Conservation (phyloP, 108 stramenopile species). For the Conticribra guillardii region DNA sequence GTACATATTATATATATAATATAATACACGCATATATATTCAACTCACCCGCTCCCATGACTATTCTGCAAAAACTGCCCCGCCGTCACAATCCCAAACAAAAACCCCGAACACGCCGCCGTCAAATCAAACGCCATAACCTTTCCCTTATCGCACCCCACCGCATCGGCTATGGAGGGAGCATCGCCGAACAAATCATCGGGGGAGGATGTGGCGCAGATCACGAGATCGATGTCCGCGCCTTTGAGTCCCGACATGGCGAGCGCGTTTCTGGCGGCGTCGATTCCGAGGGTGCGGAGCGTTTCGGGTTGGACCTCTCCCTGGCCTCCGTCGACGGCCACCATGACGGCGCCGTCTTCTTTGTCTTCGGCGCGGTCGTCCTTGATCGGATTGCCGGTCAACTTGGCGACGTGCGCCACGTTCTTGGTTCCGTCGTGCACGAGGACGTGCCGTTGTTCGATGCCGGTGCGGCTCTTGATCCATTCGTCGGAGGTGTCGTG, state of each 20-base stretch:
- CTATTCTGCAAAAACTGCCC: constrained; percentile 79
- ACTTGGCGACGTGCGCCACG: background rate
- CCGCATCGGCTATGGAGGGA: constrained; percentile 74
- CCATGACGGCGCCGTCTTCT: no score
- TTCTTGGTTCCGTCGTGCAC: constrained; percentile 39
- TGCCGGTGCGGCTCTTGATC: constrained; percentile 95
- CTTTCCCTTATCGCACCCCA: constrained; percentile 68
- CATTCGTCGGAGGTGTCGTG: constrained; percentile 97
- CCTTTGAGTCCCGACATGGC: constrained; percentile 69
- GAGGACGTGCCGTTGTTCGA: constrained; percentile 79
- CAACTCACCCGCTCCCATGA: constrained; percentile 3
- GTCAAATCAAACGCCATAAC: constrained; percentile 95
- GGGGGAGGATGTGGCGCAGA: constrained; percentile 89
- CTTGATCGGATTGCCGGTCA: background rate
- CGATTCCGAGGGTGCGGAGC: background rate
- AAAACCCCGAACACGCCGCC: constrained; percentile 96
- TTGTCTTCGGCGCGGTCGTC: background rate
- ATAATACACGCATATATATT: background rate
- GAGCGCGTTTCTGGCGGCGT: constrained; percentile 78
- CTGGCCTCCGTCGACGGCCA: background rate
- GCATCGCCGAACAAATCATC: constrained; percentile 98
- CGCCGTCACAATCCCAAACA: constrained; percentile 93
- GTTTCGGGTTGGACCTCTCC: background rate
- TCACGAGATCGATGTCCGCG: constrained; percentile 87
- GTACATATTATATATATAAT: no score